phyloP scores from a whole-genome alignment of 2,329 filamentous ascomycete species.

The Pseudogymnoascus sp. region DNA sequence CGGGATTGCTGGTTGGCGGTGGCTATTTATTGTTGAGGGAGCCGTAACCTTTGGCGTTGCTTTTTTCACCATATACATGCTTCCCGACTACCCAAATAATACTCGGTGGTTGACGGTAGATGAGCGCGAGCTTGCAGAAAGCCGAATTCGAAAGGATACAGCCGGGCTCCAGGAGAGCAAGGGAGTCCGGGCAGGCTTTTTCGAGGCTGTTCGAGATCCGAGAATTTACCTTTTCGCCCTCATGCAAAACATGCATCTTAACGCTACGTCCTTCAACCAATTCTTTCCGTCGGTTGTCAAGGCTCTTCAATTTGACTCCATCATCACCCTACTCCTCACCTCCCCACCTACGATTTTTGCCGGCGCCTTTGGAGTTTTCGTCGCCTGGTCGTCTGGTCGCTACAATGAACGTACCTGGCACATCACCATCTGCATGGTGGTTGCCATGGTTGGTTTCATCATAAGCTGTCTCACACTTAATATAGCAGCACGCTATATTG shows the following conservation, averaged over 20 bases:
- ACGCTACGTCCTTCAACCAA: conserved; percentile 33
- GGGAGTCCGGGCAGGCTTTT: conserved; percentile 33
- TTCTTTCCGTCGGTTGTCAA: conserved; percentile 34
- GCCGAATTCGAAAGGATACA: conserved; percentile 35
- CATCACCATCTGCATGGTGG: conserved; percentile 28
- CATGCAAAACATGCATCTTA: conserved; percentile 41
- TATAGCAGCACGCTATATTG: conserved; percentile 16
- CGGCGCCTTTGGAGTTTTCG: conserved; percentile 30
- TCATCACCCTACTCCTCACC: conserved; percentile 35
- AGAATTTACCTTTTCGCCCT: conserved; percentile 37
- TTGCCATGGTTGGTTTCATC: conserved; percentile 27
- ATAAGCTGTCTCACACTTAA: conserved; percentile 26
- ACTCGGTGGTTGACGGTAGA: conserved; percentile 35
- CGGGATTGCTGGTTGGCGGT: conserved; percentile 36
- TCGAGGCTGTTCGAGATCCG: conserved; percentile 33
- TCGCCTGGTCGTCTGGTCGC: conserved; percentile 33
- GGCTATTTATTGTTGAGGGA: conserved; percentile 41
- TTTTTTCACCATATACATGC: conserved; percentile 21
- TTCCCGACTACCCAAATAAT: conserved; percentile 30
- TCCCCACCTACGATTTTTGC: conserved; percentile 34
- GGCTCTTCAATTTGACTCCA: conserved; percentile 30
- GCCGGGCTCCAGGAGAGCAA: conserved; percentile 32
- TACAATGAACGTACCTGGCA: conserved; percentile 32
- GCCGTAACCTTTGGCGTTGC: conserved; percentile 45
- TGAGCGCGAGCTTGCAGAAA: conserved; percentile 33